Evolutionary conservation across 2,329 filamentous ascomycete genomes (phyloP).

Genomic region (Thyridium curvatum): DNA sequence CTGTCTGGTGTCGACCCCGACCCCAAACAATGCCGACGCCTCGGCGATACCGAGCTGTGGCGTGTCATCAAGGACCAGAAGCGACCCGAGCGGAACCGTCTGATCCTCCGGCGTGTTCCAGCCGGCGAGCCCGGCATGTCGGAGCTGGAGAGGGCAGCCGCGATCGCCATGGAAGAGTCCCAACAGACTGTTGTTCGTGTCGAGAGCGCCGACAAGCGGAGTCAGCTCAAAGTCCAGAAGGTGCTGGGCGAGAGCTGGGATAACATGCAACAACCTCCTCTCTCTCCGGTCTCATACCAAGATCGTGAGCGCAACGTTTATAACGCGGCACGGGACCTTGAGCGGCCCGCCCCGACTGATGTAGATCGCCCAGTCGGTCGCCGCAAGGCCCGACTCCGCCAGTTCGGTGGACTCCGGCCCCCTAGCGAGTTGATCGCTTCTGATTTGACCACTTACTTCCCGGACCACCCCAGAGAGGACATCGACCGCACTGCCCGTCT

Average conservation of each 20-base stretch:
- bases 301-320: conserved; percentile 64
- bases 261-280: conserved; percentile 71
- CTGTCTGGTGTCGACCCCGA: conserved; percentile 80
- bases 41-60: conserved; percentile 84
- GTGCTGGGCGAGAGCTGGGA: conserved; percentile 83
- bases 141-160: conserved; percentile 80
- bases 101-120: conserved; percentile 90
- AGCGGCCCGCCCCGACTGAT: conserved; percentile 47
- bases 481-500: conserved; percentile 94
- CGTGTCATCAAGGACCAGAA: conserved; percentile 83
- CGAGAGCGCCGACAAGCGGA: conserved; percentile 63
- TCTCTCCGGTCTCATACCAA: conserved; percentile 71
- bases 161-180: conserved; percentile 83
- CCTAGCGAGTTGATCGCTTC: conserved; percentile 97
- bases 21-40: conserved; percentile 70
- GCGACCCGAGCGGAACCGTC: conserved; percentile 78
- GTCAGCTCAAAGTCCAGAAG: conserved; percentile 82
- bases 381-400: conserved; percentile 56
- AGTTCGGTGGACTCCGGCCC: conserved; percentile 86
- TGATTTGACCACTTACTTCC: conserved; percentile 94
- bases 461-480: conserved; percentile 85
- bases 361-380: conserved; percentile 32
- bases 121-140: conserved; percentile 82
- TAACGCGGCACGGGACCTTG: conserved; percentile 51
- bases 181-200: conserved; percentile 64